Conservation (phyloP, 257 asterid genomes). For the Nicotiana tabacum region DNA sequence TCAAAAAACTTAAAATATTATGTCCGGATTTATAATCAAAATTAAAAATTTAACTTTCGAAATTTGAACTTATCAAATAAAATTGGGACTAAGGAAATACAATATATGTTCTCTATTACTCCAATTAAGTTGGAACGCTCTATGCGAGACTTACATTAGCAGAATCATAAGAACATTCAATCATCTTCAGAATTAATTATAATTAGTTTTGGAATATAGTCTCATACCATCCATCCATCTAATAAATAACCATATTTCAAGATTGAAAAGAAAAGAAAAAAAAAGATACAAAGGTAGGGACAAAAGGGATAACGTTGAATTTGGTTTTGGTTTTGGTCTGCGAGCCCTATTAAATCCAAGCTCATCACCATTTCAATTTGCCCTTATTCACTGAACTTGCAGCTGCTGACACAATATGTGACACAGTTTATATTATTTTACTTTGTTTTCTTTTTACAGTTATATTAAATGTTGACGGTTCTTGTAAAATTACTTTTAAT, state of each 20-base stretch:
- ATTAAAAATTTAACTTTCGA: too few relatives aligned
- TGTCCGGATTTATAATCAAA: too few relatives aligned
- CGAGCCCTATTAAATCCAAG: neutral
- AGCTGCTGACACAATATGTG: neutral
- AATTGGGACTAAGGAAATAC: too few relatives aligned
- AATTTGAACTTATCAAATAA: too few relatives aligned
- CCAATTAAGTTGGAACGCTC: too few relatives aligned
- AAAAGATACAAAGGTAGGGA: neutral
- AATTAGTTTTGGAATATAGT: too few relatives aligned
- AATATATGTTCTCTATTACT: too few relatives aligned
- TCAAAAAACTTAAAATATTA: too few relatives aligned
- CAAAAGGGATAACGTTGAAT: neutral
- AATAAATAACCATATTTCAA: neutral
- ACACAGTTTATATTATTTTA: too few relatives aligned
- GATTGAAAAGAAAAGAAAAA: neutral
- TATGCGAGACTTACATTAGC: too few relatives aligned
- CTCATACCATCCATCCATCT: neutral
- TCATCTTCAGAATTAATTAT: too few relatives aligned
- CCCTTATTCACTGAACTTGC: neutral
- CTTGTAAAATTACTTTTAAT: neutral
- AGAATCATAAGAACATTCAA: neutral
- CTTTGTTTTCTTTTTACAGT: too few relatives aligned
- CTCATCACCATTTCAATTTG: neutral
- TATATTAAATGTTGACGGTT: neutral
- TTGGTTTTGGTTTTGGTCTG: neutral